These are phyloP conservation scores for Sphagnum contortum DNA, from an alignment of 225 moss, liverwort and hornwort species.

Conservation along the genomic window DNA sequence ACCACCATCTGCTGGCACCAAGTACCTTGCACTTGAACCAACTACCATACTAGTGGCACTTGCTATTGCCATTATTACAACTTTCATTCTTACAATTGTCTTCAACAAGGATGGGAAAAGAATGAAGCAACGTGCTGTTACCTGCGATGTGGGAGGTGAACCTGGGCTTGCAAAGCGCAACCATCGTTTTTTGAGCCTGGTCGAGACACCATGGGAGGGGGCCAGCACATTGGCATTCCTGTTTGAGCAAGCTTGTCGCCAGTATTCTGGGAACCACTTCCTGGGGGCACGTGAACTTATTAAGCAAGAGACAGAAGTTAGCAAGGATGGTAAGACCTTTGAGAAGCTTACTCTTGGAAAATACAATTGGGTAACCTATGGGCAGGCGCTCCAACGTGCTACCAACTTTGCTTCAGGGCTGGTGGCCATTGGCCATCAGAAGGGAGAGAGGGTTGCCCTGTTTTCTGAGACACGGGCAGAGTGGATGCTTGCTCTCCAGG, in stretches of 20 bases:
- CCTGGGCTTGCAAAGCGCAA: conserved; percentile 61
- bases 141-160: conserved; percentile 53
- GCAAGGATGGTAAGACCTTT: conserved; percentile 49
- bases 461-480: conserved; percentile 92
- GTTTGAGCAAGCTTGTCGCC: conserved; percentile 75
- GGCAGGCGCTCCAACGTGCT: conserved; percentile 45
- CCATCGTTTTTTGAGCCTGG: conserved; percentile 38
- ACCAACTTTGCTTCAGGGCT: conserved; percentile 67
- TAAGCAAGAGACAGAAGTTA: conserved; percentile 29
- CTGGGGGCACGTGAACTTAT: conserved; percentile 53
- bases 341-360: conserved; percentile 80
- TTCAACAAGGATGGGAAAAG: conserved; percentile 50
- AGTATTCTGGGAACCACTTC: conserved; percentile 27
- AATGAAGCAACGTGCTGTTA: conserved; percentile 50
- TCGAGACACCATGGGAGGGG: conserved; percentile 80
- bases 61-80: conserved; percentile 52
- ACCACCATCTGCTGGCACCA: no score
- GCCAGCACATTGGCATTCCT: conserved; percentile 53
- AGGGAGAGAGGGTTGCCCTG: conserved; percentile 74
- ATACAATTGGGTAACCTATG: conserved; percentile 57
- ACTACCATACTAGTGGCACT: conserved; percentile 28
- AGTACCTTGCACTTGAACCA: no score
- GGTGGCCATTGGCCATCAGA: conserved; percentile 56
- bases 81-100: conserved; percentile 45
- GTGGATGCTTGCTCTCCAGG: conserved; percentile 89